Evolutionary conservation across 768 basidiomycete genomes (phyloP), one percentile per base, ranked within the genome.

Genomic region (Rhizopogon vesiculosus): DNA sequence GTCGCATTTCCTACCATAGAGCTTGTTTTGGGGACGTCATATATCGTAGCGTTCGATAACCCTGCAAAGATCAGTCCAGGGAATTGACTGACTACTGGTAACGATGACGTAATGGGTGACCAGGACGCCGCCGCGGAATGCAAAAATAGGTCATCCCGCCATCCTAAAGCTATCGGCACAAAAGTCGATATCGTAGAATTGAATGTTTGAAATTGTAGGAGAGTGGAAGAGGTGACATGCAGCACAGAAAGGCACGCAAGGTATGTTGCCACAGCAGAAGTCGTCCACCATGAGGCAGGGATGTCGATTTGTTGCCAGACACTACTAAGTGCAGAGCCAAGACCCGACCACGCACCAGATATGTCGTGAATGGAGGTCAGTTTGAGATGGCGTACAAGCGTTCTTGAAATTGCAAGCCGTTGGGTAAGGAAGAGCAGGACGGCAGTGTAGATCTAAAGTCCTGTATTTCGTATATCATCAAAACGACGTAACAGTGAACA

Each of bases 191-290:
- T 39, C 1, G 43, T 38, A 13, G 25, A 12, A 52, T 51, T 56
- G 39, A 52, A 56, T 7, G 48, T 42, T 22, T 56, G 46, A 9
- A 56, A 39, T 18, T 51, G 42, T 10, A 59, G 12, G 3, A 59
- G 10, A 5, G 48, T 52, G 15, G 58, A 55, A 9, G 58, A 59
- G 9, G 58, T 56, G 3, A 59, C 13, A n/a, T 59, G 54, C 5
- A 59, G 10, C 7, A 44, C 49, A 1, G 58, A 38, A 22, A 59
- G 48, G 7, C 42, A 40, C 13, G 43, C n/a, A 19, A 59, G 55
- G 33, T 59, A 59, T 9, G 22, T 9, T 1, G 39, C 9, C 28
- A 59, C 53, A 5, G 59, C 35, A 18, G 56, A 39, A 15, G 28
- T 33, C 7, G 16, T 12, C 25, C 42, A 45, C 19, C 35, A 29